These are phyloP conservation scores for Cryptomeria japonica DNA, from an alignment of 75 land plant genomes.

Conservation along the genomic window DNA sequence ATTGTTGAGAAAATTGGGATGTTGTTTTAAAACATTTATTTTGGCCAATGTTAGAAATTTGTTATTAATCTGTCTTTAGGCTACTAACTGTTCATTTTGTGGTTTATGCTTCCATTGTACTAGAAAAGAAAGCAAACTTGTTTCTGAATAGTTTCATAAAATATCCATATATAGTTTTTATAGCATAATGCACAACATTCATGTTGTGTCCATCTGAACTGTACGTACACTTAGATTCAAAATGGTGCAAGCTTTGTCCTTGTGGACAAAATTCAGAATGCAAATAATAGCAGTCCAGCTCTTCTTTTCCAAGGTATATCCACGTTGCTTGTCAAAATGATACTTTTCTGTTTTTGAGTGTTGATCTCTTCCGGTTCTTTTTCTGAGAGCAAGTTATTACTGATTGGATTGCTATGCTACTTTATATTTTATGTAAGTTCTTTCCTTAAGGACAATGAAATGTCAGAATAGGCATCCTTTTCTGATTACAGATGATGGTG, in stretches of 20 bases:
- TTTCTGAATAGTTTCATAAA: background rate
- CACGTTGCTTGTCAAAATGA: background rate
- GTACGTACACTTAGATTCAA: conserved; percentile 1
- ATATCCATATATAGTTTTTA: background rate
- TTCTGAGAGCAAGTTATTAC: background rate
- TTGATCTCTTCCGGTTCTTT: background rate
- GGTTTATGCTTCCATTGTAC: background rate
- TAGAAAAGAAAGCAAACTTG: background rate
- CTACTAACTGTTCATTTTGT: background rate
- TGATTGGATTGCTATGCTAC: background rate
- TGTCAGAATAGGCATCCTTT: background rate
- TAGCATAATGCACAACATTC: background rate
- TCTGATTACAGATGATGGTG: conserved; percentile 70
- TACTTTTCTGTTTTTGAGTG: background rate
- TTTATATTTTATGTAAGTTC: background rate
- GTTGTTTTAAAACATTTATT: background rate
- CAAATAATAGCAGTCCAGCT: conserved; percentile 27
- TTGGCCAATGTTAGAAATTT: background rate
- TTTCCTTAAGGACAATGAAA: background rate
- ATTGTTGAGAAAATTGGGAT: background rate
- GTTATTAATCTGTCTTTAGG: background rate
- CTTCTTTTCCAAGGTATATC: conserved; percentile 38
- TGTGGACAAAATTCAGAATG: conserved; percentile 25
- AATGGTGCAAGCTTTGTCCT: conserved; percentile 45
- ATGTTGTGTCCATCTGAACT: background rate